Conservation (phyloP, 306 rosid species). For the Mimosa bimucronata region DNA sequence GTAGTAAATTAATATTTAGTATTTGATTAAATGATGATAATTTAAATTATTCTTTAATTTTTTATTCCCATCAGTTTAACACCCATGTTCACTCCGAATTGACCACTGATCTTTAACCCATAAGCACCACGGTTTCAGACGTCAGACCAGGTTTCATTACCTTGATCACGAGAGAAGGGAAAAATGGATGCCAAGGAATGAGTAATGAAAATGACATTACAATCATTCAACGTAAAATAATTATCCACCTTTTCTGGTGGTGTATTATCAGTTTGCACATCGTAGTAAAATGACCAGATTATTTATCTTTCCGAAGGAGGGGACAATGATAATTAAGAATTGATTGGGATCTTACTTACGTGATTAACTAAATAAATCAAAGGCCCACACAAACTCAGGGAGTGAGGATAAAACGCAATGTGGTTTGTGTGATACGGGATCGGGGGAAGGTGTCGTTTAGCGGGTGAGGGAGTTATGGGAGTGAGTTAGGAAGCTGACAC, state of each 20-base stretch:
- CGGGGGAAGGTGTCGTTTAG: constrained; percentile 46
- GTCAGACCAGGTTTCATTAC: too few species aligned
- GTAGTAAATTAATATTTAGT: too few species aligned
- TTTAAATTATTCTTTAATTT: too few species aligned
- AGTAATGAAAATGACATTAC: background rate
- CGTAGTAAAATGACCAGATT: background rate
- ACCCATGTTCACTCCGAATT: too few species aligned
- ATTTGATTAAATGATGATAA: too few species aligned
- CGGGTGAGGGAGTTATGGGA: constrained; percentile 35
- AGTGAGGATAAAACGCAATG: background rate
- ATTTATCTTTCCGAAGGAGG: background rate
- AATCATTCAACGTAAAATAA: background rate
- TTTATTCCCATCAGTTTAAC: too few species aligned
- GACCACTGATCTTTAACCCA: too few species aligned
- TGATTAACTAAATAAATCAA: background rate
- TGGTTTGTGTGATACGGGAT: background rate
- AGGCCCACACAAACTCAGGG: background rate
- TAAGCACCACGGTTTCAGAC: too few species aligned
- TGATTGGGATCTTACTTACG: constrained; percentile 8
- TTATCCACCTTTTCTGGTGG: background rate
- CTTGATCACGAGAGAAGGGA: too few species aligned
- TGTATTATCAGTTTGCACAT: constrained; percentile 3
- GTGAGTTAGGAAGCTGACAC: constrained; percentile 66
- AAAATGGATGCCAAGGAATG: background rate
- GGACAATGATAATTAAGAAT: background rate